A percentile compares a stretch with the other conserved stretches of the same genome.
These are phyloP conservation scores for Agrocybe pediades DNA, from an alignment of 768 basidiomycete species.

Conservation along the genomic window DNA sequence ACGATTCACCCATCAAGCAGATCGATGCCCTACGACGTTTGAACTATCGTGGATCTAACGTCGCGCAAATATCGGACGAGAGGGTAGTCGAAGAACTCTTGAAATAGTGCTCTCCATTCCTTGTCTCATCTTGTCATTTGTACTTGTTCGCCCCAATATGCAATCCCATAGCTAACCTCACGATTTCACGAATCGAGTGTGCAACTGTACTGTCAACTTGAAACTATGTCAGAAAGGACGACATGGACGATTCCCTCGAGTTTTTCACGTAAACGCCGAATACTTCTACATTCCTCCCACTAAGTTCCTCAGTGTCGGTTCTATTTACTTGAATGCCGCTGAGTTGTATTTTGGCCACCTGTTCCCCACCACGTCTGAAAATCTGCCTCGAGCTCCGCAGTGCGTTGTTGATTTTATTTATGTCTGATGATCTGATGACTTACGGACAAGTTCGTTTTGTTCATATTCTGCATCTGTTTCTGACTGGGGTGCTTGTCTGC, in stretches of 20 bases:
- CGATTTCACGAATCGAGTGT: neutral
- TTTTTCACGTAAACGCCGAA: neutral
- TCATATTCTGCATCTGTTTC: neutral
- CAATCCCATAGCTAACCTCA: neutral
- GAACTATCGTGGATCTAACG: conserved; percentile 86
- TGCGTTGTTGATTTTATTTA: neutral
- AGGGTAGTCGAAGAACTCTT: conserved; percentile 85
- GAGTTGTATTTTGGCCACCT: neutral
- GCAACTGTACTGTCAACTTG: conserved; percentile 2
- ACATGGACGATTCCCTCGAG: neutral
- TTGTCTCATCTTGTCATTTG: conserved; percentile 7
- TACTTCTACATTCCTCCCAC: neutral
- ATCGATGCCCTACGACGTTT: conserved; percentile 86
- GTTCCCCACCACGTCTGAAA: neutral
- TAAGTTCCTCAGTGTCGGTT: neutral
- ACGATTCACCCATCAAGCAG: conserved; percentile 35
- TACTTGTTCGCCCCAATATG: conserved; percentile 3
- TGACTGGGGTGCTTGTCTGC: neutral
- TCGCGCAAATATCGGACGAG: conserved; percentile 79
- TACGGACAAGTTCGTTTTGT: neutral
- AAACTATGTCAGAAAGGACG: neutral
- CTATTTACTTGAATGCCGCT: neutral
- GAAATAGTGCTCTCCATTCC: conserved; percentile 38
- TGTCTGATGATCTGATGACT: neutral
- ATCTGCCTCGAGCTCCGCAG: neutral